Percentiles rank a stretch among this genome's conserved stretches.
Evolutionary conservation across 768 basidiomycete genomes (phyloP).

Genomic region (Tylopilus vinaceipallidus): DNA sequence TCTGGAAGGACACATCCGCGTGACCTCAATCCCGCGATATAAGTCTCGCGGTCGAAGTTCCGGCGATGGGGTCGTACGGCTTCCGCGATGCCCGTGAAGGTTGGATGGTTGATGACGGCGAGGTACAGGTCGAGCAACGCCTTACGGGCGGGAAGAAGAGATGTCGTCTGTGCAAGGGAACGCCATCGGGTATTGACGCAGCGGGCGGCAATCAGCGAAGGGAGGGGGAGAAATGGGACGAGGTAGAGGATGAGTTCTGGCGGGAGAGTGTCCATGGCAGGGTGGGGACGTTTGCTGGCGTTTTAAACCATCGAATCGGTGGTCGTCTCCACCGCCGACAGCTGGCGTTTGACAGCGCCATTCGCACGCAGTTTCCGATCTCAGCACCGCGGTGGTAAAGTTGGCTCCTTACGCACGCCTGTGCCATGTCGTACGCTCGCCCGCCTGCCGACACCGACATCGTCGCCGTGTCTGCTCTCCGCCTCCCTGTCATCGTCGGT

Average conservation of each 20-base stretch:
- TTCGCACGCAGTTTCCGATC: too few relatives aligned
- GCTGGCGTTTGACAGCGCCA: too few relatives aligned
- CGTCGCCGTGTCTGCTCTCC: constrained; percentile 45
- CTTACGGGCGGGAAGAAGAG: too few relatives aligned
- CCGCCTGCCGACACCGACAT: constrained; percentile 35
- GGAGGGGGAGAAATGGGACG: not conserved
- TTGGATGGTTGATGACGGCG: not conserved
- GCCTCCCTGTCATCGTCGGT: constrained; percentile 42
- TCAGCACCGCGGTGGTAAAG: too few relatives aligned
- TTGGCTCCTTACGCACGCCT: too few relatives aligned
- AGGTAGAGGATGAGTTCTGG: too few relatives aligned
- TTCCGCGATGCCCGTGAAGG: not conserved
- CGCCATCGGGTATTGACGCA: not conserved
- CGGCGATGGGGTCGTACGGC: not conserved
- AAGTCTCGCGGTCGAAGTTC: not conserved
- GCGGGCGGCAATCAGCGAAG: not conserved
- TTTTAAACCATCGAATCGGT: too few relatives aligned
- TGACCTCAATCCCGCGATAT: not conserved
- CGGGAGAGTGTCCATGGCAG: too few relatives aligned
- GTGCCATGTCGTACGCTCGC: too few relatives aligned
- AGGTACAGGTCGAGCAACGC: not conserved
- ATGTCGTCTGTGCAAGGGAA: too few relatives aligned
- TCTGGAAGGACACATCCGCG: not conserved
- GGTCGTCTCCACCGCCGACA: too few relatives aligned
- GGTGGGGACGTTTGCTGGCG: too few relatives aligned